Evolutionary conservation across 148 eudicot species (phyloP), one percentile per base, ranked within the genome.

Genomic region (Silene latifolia): DNA sequence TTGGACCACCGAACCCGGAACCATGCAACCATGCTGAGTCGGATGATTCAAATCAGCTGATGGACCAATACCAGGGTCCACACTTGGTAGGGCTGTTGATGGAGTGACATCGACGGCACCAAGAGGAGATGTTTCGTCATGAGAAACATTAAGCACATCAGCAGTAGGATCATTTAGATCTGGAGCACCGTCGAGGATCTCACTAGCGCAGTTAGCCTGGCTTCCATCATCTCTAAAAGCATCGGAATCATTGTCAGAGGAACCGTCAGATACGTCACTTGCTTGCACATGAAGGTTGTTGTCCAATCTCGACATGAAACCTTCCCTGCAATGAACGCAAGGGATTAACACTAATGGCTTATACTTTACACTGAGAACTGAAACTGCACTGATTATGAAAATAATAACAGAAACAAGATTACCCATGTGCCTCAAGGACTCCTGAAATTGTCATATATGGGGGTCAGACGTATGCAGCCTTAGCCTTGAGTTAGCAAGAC

Each of bases 261-360:
- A 83, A 58, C 81, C 72, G 68, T 82, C 88, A 69, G 86, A 74
- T 72, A 71, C 72, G n/a, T 74, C 79, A 78, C 68, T 76, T 42
- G 77, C 77, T 76, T 86, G 83, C 81, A 80, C 75, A 21, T 77
- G 82, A 74, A 58, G 80, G 73, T 73, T 73, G 60, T 73, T 85
- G 63, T 86, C 91, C 80, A 87, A 76, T 73, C 86, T 88, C 71
- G 96, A 88, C 27, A 89, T 86, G 78, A 95, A 92, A 59, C 91
- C 98, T 83, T 87, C 92, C 87, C 98, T 95, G 96, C 69, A 80
- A 29, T 20, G 74, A 59, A 66, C 39, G 65, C 57, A 32, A 63
- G 2, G 23, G 10, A 59, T 72, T 29, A 76, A 56, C 61, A 61
- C 12, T 15, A 32, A 29, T 2, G 5, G 19, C 56, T 69, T 70